Conservation (phyloP, 331 rosid species). For the Quercus tomentella region DNA sequence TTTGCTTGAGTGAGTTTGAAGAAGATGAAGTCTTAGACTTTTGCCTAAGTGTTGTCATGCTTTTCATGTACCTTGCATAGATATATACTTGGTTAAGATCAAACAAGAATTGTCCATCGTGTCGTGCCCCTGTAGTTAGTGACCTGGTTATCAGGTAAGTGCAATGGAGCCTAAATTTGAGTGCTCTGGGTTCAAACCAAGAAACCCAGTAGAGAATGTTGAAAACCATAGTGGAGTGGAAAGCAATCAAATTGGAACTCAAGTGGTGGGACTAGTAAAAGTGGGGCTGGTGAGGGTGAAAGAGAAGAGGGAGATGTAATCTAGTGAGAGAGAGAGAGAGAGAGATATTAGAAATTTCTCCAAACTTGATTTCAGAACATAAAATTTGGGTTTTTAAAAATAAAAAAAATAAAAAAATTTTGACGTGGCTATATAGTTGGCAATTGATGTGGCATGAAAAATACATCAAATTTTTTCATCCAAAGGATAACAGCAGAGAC, state of each 20-base stretch:
- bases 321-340: too few relatives aligned
- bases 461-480: too few relatives aligned
- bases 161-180: constrained; percentile 9
- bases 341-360: too few relatives aligned
- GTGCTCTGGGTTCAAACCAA: constrained; percentile 3
- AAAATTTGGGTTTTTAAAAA: too few relatives aligned
- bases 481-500: too few relatives aligned
- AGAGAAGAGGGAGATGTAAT: too few relatives aligned
- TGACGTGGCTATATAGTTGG: too few relatives aligned
- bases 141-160: constrained; percentile 10
- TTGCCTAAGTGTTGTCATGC: constrained; percentile 82
- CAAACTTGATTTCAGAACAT: too few relatives aligned
- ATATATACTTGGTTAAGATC: constrained; percentile 60
- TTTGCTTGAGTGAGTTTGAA: constrained; percentile 71
- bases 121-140: constrained; percentile 53
- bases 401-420: too few relatives aligned
- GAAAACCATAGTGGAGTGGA: constrained; percentile 17
- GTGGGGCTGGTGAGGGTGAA: background rate
- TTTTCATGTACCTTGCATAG: constrained; percentile 70
- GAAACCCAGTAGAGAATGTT: constrained; percentile 18
- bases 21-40: constrained; percentile 58
- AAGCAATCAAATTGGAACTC: background rate
- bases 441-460: too few relatives aligned
- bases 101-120: constrained; percentile 68
- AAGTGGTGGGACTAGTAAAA: constrained; percentile 20